These are phyloP conservation scores for Nicotiana obtusifolia DNA, from an alignment of 257 asterid species.

Conservation along the genomic window DNA sequence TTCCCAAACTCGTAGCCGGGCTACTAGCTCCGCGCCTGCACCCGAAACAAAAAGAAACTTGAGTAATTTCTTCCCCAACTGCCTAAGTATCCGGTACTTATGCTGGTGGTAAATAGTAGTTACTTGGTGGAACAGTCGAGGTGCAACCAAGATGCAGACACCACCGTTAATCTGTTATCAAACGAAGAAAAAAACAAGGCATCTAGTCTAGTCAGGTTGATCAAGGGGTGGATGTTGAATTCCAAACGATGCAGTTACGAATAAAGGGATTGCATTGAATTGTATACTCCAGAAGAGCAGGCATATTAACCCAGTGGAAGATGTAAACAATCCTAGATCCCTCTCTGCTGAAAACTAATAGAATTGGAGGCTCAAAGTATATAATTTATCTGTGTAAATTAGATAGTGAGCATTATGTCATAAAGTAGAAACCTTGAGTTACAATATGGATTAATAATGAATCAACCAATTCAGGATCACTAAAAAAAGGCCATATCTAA, in stretches of 20 bases:
- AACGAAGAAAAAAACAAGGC: not conserved
- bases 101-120: not conserved
- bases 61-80: not conserved
- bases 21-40: too few species aligned
- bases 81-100: not conserved
- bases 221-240: not conserved
- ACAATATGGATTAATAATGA: not conserved
- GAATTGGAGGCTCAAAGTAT: not conserved
- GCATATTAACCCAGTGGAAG: too few species aligned
- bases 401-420: not conserved
- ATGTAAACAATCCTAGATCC: not conserved
- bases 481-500: not conserved
- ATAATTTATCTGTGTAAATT: not conserved
- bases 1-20: too few species aligned
- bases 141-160: not conserved
- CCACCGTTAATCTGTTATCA: not conserved
- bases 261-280: not conserved
- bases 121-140: not conserved
- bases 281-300: not conserved
- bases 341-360: not conserved
- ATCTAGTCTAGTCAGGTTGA: not conserved
- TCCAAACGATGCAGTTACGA: not conserved
- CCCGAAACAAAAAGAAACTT: too few species aligned
- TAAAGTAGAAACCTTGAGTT: not conserved
- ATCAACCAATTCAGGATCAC: slow-evolving; percentile 14